Conservation (phyloP, 1,284 basidiomycete species). For the Bjerkandera adusta region DNA sequence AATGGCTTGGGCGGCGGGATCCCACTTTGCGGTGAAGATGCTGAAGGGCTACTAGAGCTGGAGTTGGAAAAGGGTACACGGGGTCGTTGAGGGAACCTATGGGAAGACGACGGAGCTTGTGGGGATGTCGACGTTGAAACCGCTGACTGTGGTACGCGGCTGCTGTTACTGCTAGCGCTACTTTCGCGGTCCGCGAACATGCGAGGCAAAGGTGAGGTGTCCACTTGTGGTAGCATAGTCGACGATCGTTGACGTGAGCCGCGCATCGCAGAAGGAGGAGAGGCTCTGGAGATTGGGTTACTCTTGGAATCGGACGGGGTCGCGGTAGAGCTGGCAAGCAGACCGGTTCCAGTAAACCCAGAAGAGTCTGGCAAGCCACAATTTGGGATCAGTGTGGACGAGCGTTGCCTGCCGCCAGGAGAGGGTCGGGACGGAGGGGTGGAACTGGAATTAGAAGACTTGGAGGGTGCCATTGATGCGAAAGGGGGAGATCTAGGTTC, state of each 20-base stretch:
- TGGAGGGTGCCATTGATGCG: not conserved
- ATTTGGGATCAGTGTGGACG: constrained; percentile 24
- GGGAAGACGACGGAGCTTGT: constrained; percentile 10
- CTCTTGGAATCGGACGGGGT: constrained; percentile 7
- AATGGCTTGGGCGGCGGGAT: constrained; percentile 46
- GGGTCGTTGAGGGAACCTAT: constrained; percentile 10
- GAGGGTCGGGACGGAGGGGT: constrained; percentile 7
- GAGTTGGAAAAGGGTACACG: constrained; percentile 9
- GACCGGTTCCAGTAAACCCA: constrained; percentile 29
- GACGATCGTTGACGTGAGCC: constrained; percentile 20
- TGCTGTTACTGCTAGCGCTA: constrained; percentile 6
- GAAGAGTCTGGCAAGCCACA: constrained; percentile 14
- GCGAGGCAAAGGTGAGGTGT: constrained; percentile 7
- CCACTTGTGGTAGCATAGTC: constrained; percentile 16
- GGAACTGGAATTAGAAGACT: constrained; percentile 1
- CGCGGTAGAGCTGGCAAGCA: constrained; percentile 21
- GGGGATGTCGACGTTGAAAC: constrained; percentile 13
- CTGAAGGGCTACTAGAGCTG: not conserved
- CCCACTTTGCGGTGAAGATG: constrained; percentile 11
- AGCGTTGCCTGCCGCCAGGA: constrained; percentile 8
- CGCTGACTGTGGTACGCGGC: constrained; percentile 13
- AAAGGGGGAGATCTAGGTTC: constrained; percentile 1
- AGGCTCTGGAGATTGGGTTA: constrained; percentile 5
- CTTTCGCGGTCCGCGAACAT: not conserved
- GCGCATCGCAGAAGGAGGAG: constrained; percentile 7